Base-by-base conservation (phyloP, 345 rosid species). In the Ailanthus altissimus region DNA sequence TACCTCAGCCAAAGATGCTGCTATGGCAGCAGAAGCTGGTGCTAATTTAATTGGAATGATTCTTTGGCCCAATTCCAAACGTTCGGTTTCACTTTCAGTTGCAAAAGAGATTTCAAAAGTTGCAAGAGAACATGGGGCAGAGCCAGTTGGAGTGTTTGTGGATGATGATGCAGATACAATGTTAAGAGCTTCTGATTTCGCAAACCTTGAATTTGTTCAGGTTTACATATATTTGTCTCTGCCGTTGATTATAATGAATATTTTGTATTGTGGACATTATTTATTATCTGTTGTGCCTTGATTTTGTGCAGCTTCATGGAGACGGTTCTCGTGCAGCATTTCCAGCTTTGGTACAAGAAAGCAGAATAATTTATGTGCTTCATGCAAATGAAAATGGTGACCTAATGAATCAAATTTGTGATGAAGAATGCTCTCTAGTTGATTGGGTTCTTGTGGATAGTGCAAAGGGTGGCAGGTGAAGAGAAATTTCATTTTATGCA, bases 361-460 rank as follows among this genome's bases (percentile, higher is more conserved):
- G 81, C 72, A 81, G 81, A 70, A 81, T 94, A 65, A 83, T 96
- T 57, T 92, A 91, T 64, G 97, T 96, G 36, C 97, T 96, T 76
- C 90, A 89, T 73, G 94, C 91, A 26, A 85, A 89, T 83, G 88
- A 82, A 51, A 89, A 91, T 32, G 97, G 97, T 16, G 74, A 76
- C 67, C 94, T 92, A 74, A 38, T 87, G 54, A 92, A 93, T 85
- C 85, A 83, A 79, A 84, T 91, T 82, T 84, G 93, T 14, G 89
- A 87, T 57, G 88, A 87, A 79, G 92, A 91, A 50, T 81, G 86
- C 77, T 83, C 86, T 59, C 78, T 89, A 65, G 90, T 89, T 65
- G 98, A 93, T 75, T 89, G 97, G 98, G 80, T 96, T 84, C 97
- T 92, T 20, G 89, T 89, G 7, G 98, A 93, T 80, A 92, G 97